Evolutionary conservation across 169 alveolate species (phyloP), one percentile per base, ranked within the genome.

Genomic region (Miamiensis avidus): DNA sequence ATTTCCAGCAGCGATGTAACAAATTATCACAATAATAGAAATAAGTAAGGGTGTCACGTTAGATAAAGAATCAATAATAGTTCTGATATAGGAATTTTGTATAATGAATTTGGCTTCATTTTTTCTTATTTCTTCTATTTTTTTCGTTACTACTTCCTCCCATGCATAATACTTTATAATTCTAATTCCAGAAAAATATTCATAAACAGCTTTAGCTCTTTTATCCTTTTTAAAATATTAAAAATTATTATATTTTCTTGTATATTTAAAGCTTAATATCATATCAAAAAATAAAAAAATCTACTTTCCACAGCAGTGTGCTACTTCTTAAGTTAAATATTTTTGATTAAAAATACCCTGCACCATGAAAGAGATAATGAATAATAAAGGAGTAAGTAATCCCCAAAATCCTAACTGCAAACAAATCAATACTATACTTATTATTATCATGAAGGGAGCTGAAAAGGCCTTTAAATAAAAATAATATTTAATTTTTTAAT

Each of bases 151-250:
- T 1, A 87, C 73, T 30, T 89, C 84, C 49, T 86, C 87, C 97
- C 97, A 94, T 25, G 89, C 86, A 85, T 94, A 88, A 65, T 91
- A 83, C 82, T 94, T 90, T 32, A 94, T 92, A 31, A 89, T 83
- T 75, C 92, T 92, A n/a, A 94, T 92, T 83, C 91, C 93, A 69
- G 90, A 89, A 72, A 94, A 87, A 25, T 91, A 82, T 87, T 91
- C 93, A 20, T 94, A 84, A 27, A 95, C 91, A 30, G 87, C 75
- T 77, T 89, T 92, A 88, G 92, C 85, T 85, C 95, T 92, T 64
- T 84, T 77, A 84, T 94, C 97, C 31, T 91, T 31, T 20, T 32
- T 32, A 31, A 31, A 25, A 0, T 33, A 31, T 31, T 32, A 25
- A 0, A n/a, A n/a, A n/a, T n/a, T n/a, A n/a, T n/a, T n/a, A n/a